phyloP scores from a whole-genome alignment of 192 early-diverging fungal species.

The Entomortierella chlamydospora region DNA sequence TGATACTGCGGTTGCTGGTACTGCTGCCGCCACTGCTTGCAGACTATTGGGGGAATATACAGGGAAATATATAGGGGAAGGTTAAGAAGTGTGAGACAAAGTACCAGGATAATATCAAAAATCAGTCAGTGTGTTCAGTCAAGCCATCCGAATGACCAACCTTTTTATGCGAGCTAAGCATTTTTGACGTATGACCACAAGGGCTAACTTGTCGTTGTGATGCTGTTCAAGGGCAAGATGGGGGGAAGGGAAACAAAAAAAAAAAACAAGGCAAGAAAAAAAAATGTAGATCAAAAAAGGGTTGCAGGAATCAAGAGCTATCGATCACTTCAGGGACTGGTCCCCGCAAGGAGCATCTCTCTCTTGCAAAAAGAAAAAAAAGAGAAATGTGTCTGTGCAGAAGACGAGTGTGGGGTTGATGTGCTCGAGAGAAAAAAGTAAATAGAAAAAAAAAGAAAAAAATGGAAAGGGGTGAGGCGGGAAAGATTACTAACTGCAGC shows the following conservation, averaged over 20 bases:
- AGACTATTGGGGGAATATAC: neutral
- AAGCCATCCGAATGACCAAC: constrained; percentile 15
- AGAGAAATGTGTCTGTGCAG: constrained; percentile 3
- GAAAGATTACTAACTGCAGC: neutral
- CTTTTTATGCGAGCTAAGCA: constrained; percentile 12
- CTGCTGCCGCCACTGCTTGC: neutral
- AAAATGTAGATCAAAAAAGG: neutral
- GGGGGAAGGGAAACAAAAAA: neutral
- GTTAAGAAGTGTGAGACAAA: neutral
- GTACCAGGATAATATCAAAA: too few relatives aligned
- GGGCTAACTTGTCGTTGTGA: neutral
- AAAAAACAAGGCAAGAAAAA: neutral
- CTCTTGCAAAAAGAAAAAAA: neutral
- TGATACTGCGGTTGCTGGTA: neutral
- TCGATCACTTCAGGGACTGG: constrained; percentile 9
- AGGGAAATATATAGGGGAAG: neutral
- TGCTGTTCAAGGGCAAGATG: neutral
- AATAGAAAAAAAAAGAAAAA: constrained; percentile 3
- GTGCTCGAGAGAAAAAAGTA: neutral
- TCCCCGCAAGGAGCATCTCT: constrained; percentile 16
- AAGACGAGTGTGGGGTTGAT: neutral
- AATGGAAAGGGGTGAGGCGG: neutral
- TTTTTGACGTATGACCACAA: neutral
- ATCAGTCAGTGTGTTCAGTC: too few relatives aligned
- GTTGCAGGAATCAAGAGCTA: neutral